Percentiles rank a stretch among this genome's conserved stretches.
Conservation (phyloP, 2,329 filamentous ascomycete species). For the Hypoxylon sp. region DNA sequence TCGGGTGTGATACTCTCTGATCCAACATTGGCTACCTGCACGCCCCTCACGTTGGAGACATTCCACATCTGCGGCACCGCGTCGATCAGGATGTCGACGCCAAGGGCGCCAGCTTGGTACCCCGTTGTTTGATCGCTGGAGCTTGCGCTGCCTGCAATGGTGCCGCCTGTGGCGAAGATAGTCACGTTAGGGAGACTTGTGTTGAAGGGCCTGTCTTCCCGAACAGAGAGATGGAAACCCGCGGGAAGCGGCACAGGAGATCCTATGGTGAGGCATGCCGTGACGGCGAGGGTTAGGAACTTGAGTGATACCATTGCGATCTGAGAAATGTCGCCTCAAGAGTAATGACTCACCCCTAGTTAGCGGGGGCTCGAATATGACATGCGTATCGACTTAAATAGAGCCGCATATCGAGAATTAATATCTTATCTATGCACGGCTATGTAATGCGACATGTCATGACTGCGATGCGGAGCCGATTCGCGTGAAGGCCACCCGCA, state of each 20-base stretch:
- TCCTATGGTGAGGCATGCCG: conserved; percentile 14
- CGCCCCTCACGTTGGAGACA: conserved; percentile 67
- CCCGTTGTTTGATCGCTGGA: conserved; percentile 63
- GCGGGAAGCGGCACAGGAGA: conserved; percentile 27
- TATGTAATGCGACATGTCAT: conserved; percentile 26
- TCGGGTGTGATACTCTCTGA: conserved; percentile 64
- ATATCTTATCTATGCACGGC: conserved; percentile 15
- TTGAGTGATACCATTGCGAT: conserved; percentile 25
- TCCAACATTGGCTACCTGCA: conserved; percentile 66
- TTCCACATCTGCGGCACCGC: conserved; percentile 69
- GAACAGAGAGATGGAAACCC: conserved; percentile 19
- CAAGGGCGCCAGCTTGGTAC: conserved; percentile 61
- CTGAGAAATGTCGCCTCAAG: background rate
- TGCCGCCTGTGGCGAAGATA: conserved; percentile 71
- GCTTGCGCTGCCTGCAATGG: conserved; percentile 68
- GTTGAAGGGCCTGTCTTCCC: conserved; percentile 51
- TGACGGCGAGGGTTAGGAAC: conserved; percentile 12
- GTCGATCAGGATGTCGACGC: conserved; percentile 66
- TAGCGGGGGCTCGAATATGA: background rate
- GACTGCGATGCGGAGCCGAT: background rate
- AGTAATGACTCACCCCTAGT: background rate
- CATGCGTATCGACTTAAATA: conserved; percentile 15
- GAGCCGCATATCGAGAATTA: conserved; percentile 10
- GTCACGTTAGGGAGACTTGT: conserved; percentile 68
- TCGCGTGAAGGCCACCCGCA: conserved; percentile 5